phyloP scores from a whole-genome alignment of 2,329 filamentous ascomycete genomes.

The Colletotrichum filicis region DNA sequence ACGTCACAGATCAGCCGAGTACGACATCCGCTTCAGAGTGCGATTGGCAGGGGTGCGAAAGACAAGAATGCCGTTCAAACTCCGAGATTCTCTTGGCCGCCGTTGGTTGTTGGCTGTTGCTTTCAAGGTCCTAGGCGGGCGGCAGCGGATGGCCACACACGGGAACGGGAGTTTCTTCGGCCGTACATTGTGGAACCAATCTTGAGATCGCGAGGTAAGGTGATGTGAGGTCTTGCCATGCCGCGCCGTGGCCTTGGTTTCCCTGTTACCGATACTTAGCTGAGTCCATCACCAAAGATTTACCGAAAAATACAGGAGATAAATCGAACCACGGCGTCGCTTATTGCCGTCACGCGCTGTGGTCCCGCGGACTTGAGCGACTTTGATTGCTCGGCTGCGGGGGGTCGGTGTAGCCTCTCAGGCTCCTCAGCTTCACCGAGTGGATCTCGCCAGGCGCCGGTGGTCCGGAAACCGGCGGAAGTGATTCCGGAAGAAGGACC shows the following conservation, averaged over 20 bases:
- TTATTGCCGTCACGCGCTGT: not conserved
- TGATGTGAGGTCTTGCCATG: not conserved
- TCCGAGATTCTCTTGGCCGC: not conserved
- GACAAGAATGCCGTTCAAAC: not conserved
- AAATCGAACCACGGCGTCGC: not conserved
- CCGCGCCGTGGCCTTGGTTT: no score
- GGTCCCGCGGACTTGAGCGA: not conserved
- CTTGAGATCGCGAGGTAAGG: not conserved
- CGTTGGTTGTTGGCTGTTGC: not conserved
- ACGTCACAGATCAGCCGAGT: slow-evolving; percentile 22
- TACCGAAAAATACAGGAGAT: not conserved
- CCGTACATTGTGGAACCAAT: slow-evolving; percentile 7
- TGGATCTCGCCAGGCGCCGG: slow-evolving; percentile 24
- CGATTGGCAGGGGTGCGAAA: slow-evolving; percentile 5
- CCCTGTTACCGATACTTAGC: not conserved
- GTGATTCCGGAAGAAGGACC: slow-evolving; percentile 12
- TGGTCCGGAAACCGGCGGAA: slow-evolving; percentile 29
- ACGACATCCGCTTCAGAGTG: not conserved
- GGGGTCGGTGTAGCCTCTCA: slow-evolving; percentile 2
- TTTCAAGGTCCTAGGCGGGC: not conserved
- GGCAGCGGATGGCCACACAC: not conserved
- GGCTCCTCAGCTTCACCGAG: slow-evolving; percentile 17
- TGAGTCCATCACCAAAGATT: no score
- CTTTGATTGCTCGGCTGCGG: slow-evolving; percentile 5
- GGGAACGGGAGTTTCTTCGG: not conserved